phyloP scores from a whole-genome alignment of 1,139 yeast genomes.

The Wickerhamomyces sp. region DNA sequence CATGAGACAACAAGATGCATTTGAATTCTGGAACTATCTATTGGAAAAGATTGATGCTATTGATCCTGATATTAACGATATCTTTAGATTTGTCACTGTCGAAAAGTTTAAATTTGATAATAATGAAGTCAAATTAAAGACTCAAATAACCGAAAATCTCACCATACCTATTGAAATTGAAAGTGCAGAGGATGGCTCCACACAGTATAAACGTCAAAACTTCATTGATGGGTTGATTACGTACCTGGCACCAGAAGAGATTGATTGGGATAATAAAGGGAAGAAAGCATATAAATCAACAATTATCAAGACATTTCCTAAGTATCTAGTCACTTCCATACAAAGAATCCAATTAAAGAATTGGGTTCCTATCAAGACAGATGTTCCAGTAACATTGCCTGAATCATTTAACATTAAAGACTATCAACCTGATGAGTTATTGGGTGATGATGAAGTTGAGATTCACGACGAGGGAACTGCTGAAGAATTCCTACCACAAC shows the following conservation, averaged over 20 bases:
- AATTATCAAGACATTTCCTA: constrained; percentile 65
- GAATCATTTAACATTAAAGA: constrained; percentile 36
- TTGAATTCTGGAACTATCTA: constrained; percentile 74
- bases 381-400: constrained; percentile 64
- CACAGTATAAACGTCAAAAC: constrained; percentile 43
- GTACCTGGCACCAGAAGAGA: constrained; percentile 45
- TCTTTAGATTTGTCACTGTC: constrained; percentile 61
- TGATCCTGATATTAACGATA: constrained; percentile 32
- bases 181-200: constrained; percentile 39
- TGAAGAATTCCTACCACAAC: constrained; percentile 49
- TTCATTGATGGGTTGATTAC: constrained; percentile 47
- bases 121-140: constrained; percentile 49
- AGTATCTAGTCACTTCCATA: constrained; percentile 64
- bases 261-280: constrained; percentile 56
- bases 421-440: constrained; percentile 28
- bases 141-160: constrained; percentile 62
- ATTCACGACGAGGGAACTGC: constrained; percentile 32
- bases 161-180: constrained; percentile 54
- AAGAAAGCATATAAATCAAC: constrained; percentile 39
- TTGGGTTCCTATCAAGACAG: constrained; percentile 86
- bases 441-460: constrained; percentile 40
- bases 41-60: constrained; percentile 53
- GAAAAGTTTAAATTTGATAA: constrained; percentile 58
- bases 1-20: constrained; percentile 91
- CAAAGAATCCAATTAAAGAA: constrained; percentile 78